These are phyloP conservation scores for Blastobotrys arbuscula DNA, from an alignment of 1,139 yeast genomes.

Conservation along the genomic window DNA sequence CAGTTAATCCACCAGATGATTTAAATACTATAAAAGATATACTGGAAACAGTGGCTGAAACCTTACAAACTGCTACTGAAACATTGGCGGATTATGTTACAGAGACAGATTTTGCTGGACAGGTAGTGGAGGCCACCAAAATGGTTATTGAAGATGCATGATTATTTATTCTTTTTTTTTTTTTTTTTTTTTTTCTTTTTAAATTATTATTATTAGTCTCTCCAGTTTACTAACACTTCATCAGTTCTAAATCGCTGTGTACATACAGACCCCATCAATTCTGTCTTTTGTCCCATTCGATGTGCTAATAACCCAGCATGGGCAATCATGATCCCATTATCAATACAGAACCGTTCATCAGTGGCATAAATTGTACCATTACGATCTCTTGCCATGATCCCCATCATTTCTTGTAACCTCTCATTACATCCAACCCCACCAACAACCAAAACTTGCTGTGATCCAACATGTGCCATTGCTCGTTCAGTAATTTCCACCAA, in stretches of 20 bases:
- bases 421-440: constrained; percentile 98
- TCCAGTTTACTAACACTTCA: constrained; percentile 85
- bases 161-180: no score
- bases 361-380: constrained; percentile 88
- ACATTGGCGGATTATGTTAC: neutral
- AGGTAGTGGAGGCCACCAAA: no score
- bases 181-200: no score
- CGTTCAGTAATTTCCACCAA: constrained; percentile 95
- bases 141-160: no score
- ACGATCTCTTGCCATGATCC: constrained; percentile 80
- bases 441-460: constrained; percentile 84
- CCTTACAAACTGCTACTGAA: neutral
- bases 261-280: constrained; percentile 69
- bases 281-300: constrained; percentile 67
- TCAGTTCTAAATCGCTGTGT: constrained; percentile 93
- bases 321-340: constrained; percentile 97
- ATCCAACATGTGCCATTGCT: constrained; percentile 96
- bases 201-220: constrained; percentile 19
- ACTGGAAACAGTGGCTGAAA: neutral
- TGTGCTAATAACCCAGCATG: constrained; percentile 91
- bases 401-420: constrained; percentile 94
- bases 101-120: no score
- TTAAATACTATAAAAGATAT: neutral
- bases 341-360: constrained; percentile 94
- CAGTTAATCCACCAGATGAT: neutral